phyloP scores from a whole-genome alignment of 257 asterid species.

The Agastache rugosa region DNA sequence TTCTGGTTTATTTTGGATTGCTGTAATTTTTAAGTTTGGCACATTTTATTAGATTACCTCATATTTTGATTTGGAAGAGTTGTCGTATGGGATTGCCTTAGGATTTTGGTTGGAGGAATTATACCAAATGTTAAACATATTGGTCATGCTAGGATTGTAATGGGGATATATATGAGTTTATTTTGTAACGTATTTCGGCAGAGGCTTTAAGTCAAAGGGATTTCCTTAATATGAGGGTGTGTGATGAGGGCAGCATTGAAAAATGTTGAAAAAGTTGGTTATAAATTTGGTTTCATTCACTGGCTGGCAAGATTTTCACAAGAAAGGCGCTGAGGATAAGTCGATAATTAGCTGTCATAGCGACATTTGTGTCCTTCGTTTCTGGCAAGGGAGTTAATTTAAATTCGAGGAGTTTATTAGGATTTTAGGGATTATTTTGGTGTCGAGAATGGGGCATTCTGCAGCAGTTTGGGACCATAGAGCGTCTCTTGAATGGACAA shows the following conservation, averaged over 20 bases:
- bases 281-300: conserved; percentile 38
- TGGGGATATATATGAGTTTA: conserved; percentile 40
- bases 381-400: conserved; percentile 23
- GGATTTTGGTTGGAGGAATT: conserved; percentile 48
- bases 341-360: conserved; percentile 38
- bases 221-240: conserved; percentile 53
- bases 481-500: conserved; percentile 68
- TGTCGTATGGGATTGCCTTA: conserved; percentile 41
- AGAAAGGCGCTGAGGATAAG: conserved; percentile 38
- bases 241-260: conserved; percentile 39
- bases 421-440: conserved; percentile 20
- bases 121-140: conserved; percentile 43
- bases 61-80: conserved; percentile 25
- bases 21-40: conserved; percentile 30
- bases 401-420: conserved; percentile 34
- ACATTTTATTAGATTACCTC: conserved; percentile 9
- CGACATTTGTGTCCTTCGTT: conserved; percentile 31
- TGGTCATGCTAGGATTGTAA: conserved; percentile 38
- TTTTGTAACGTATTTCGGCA: conserved; percentile 31
- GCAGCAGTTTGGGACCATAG: conserved; percentile 81
- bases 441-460: conserved; percentile 75
- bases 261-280: conserved; percentile 36
- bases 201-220: conserved; percentile 31
- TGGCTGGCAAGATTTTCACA: conserved; percentile 36
- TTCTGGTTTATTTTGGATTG: conserved; percentile 28